These are phyloP conservation scores for Pneumocystis jirovecii DNA, from an alignment of 1,139 yeast genomes.

Conservation along the genomic window DNA sequence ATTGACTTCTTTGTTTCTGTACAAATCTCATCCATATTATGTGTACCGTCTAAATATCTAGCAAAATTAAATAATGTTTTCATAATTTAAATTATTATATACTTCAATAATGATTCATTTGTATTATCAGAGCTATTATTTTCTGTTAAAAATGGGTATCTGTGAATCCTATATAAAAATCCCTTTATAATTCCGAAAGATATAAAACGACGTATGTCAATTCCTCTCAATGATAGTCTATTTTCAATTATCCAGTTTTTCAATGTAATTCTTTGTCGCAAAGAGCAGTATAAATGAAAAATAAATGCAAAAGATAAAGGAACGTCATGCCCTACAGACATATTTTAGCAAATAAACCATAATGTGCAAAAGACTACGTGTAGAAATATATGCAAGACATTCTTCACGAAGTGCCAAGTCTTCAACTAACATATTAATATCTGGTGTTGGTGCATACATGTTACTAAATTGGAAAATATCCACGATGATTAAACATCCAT, in stretches of 20 bases:
- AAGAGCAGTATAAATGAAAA: conserved; percentile 54
- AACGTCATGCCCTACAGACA: neutral
- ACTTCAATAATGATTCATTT: neutral
- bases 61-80: neutral
- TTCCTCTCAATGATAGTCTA: conserved; percentile 38
- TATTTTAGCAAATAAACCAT: neutral
- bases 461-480: conserved; percentile 84
- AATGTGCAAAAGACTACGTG: conserved; percentile 1
- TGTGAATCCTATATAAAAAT: conserved; percentile 61
- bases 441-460: conserved; percentile 78
- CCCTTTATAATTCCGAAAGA: conserved; percentile 78
- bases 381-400: conserved; percentile 61
- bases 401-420: conserved; percentile 59
- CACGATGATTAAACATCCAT: conserved; percentile 63
- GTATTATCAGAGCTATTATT: neutral
- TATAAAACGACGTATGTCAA: conserved; percentile 71
- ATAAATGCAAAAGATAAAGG: conserved; percentile 34
- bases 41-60: neutral
- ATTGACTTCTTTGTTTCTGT: conserved; percentile 7
- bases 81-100: neutral
- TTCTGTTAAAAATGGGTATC: conserved; percentile 46
- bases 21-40: conserved; percentile 7
- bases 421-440: conserved; percentile 50
- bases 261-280: conserved; percentile 64
- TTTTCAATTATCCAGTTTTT: conserved; percentile 71